Conservation (phyloP, 75 land plant genomes). For the Pseudotsuga menziesii region DNA sequence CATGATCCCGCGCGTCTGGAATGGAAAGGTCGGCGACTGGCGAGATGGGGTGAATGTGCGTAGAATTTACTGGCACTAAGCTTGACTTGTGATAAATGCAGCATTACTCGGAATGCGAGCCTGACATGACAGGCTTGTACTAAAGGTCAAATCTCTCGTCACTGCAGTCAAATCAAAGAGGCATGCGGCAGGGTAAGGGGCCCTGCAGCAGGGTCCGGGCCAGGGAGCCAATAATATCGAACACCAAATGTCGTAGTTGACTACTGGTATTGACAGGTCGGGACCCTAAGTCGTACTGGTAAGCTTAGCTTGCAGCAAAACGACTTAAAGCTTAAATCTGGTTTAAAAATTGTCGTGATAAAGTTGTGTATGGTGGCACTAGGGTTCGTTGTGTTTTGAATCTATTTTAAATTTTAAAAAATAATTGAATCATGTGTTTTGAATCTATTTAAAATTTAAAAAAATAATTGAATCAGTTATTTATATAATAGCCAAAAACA, state of each 20-base stretch:
- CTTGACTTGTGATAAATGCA: too few relatives aligned
- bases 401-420: too few relatives aligned
- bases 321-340: not conserved
- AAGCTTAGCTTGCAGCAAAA: not conserved
- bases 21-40: not conserved
- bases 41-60: not conserved
- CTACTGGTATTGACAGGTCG: not conserved
- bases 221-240: not conserved
- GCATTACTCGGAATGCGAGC: not conserved
- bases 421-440: too few relatives aligned
- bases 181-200: not conserved
- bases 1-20: not conserved
- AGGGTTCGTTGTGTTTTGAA: too few relatives aligned
- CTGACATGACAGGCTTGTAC: not conserved
- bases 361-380: too few relatives aligned
- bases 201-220: not conserved
- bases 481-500: too few relatives aligned
- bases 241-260: not conserved
- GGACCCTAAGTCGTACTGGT: not conserved
- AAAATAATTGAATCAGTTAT: too few relatives aligned
- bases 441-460: too few relatives aligned
- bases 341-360: too few relatives aligned
- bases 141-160: conserved; percentile 2
- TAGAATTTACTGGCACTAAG: not conserved
- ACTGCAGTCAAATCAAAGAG: not conserved